A percentile compares a stretch with the other conserved stretches of the same genome.
phyloP scores from a whole-genome alignment of 495 filamentous ascomycete genomes.

The Durotheca rogersii region DNA sequence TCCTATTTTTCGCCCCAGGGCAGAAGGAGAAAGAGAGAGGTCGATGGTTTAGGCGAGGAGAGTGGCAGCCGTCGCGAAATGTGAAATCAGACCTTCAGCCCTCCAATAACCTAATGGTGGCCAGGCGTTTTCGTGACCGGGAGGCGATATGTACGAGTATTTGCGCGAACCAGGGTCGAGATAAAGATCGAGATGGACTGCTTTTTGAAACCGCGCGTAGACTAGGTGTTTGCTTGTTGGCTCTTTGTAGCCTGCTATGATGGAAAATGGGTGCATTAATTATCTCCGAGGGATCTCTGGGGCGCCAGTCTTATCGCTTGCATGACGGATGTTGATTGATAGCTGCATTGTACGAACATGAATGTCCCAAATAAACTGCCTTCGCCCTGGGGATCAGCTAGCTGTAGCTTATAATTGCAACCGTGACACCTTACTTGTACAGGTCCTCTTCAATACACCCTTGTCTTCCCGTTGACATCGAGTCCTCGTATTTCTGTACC shows the following conservation, averaged over 20 bases:
- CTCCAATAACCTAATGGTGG: background rate
- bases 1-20: too few relatives aligned
- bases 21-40: too few relatives aligned
- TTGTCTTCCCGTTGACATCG: too few relatives aligned
- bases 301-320: slow-evolving; percentile 10
- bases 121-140: background rate
- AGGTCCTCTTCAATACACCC: too few relatives aligned
- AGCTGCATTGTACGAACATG: slow-evolving; percentile 10
- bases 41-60: slow-evolving; percentile 3
- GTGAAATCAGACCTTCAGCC: background rate
- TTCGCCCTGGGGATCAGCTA: background rate
- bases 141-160: slow-evolving; percentile 19
- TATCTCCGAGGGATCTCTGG: slow-evolving; percentile 3
- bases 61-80: slow-evolving; percentile 2
- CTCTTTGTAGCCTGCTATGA: background rate
- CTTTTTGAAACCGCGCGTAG: background rate
- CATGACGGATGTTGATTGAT: slow-evolving; percentile 1
- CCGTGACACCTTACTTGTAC: too few relatives aligned
- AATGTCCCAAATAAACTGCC: background rate
- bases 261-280: slow-evolving; percentile 5
- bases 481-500: too few relatives aligned
- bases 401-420: background rate
- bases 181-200: slow-evolving; percentile 5
- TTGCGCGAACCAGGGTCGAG: slow-evolving; percentile 6
- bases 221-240: slow-evolving; percentile 2